phyloP scores from a whole-genome alignment of 176 grass and related monocot species.

The Pontederia paniculata region DNA sequence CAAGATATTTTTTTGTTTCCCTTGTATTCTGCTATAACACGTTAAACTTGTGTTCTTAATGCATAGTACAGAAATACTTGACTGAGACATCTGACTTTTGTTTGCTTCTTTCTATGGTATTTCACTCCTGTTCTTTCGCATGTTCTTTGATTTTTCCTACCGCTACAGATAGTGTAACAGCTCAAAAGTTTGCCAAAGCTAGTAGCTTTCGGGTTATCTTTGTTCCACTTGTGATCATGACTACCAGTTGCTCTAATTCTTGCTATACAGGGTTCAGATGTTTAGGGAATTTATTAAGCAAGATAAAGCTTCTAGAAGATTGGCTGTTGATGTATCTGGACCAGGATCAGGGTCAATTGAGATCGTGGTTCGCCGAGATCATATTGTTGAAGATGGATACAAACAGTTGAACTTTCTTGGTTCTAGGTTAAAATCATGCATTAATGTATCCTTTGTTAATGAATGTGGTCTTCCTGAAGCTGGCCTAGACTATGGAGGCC shows the following conservation, averaged over 20 bases:
- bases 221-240: too few species aligned
- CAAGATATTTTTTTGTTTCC: too few species aligned
- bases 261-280: conserved; percentile 66
- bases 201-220: too few species aligned
- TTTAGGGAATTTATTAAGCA: conserved; percentile 92
- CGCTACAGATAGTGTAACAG: too few species aligned
- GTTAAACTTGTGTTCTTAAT: too few species aligned
- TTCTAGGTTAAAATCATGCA: conserved; percentile 73
- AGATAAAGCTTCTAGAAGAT: conserved; percentile 61
- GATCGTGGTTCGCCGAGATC: conserved; percentile 77
- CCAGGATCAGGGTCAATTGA: conserved; percentile 60
- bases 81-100: too few species aligned
- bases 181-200: too few species aligned
- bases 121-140: too few species aligned
- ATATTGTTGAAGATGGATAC: conserved; percentile 90
- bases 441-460: conserved; percentile 94
- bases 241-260: conserved; percentile 13
- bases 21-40: too few species aligned
- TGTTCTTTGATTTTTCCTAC: too few species aligned
- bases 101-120: too few species aligned
- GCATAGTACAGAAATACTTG: too few species aligned
- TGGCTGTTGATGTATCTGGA: conserved; percentile 47
- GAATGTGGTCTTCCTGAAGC: conserved; percentile 93
- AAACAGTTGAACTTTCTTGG: conserved; percentile 71
- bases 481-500: conserved; percentile 93